A percentile compares a stretch with the other conserved stretches of the same genome.
These are phyloP conservation scores for Mortierella sp. DNA, from an alignment of 371 early-diverging fungal genomes.

Conservation along the genomic window DNA sequence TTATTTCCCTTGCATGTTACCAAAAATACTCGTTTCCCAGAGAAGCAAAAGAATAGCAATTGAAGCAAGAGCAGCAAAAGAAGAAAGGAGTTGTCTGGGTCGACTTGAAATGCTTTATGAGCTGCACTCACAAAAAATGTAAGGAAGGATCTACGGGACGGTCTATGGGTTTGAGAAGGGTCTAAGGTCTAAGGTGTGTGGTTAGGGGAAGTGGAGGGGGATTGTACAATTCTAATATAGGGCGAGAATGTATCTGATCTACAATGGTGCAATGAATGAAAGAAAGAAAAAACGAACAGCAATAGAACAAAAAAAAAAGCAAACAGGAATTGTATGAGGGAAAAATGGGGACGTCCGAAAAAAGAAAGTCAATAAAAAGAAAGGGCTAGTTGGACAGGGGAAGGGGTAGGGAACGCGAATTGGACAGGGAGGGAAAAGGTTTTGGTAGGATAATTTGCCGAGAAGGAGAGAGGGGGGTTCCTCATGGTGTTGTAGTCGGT, in stretches of 20 bases:
- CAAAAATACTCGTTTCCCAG: no score
- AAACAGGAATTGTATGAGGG: background rate
- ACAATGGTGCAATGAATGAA: constrained; percentile 12
- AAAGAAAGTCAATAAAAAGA: constrained; percentile 6
- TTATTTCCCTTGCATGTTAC: no score
- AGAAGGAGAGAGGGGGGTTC: background rate
- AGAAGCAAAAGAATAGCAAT: background rate
- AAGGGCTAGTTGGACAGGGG: background rate
- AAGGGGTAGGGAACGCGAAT: constrained; percentile 7
- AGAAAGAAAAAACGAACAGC: background rate
- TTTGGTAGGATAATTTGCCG: background rate
- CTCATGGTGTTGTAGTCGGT: constrained; percentile 12
- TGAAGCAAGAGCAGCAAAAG: background rate
- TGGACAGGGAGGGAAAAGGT: background rate
- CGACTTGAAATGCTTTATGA: no score
- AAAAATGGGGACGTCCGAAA: background rate
- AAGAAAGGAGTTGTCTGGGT: no score
- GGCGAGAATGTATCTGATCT: constrained; percentile 16
- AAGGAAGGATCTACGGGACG: background rate
- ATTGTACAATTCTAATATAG: constrained; percentile 7
- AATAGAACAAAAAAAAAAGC: constrained; percentile 5
- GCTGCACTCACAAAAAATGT: background rate
- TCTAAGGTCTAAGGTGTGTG: background rate
- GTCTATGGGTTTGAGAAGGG: background rate
- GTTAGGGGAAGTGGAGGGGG: background rate